These are phyloP conservation scores for Aureococcus anophagefferens DNA, from an alignment of 108 stramenopile species.

Conservation along the genomic window DNA sequence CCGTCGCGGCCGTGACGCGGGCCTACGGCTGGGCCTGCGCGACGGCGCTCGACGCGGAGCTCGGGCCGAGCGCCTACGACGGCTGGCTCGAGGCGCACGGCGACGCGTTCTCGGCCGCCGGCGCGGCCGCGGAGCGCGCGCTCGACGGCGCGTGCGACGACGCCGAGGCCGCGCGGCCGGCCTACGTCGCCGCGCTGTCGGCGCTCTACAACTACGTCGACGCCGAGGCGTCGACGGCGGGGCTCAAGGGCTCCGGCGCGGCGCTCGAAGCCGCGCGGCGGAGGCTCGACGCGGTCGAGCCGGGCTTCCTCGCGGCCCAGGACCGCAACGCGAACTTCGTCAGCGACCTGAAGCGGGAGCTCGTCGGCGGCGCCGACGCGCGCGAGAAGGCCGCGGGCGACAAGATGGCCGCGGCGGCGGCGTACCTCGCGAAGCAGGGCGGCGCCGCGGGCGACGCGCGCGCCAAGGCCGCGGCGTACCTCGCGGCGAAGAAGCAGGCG, in stretches of 20 bases:
- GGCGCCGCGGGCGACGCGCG: too few species aligned
- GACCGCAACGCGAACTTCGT: neutral
- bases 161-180: neutral
- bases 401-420: neutral
- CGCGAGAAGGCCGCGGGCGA: neutral
- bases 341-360: too few species aligned
- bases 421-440: constrained; percentile 1
- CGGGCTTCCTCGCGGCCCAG: neutral
- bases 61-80: neutral
- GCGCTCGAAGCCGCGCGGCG: neutral
- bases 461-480: too few species aligned
- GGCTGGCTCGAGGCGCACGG: neutral
- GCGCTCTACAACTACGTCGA: neutral
- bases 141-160: neutral
- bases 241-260: neutral
- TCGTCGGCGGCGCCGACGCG: neutral
- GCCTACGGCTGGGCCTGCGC: too few species aligned
- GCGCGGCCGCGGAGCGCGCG: neutral
- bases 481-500: too few species aligned
- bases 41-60: too few species aligned
- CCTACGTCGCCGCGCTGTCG: neutral
- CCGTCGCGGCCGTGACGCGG: too few species aligned
- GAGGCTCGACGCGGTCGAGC: neutral
- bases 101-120: neutral
- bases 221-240: neutral